Percentiles rank a stretch among this genome's conserved stretches.
Evolutionary conservation across 2,329 filamentous ascomycete genomes (phyloP).

Genomic region (Lasiodiplodia sp.): DNA sequence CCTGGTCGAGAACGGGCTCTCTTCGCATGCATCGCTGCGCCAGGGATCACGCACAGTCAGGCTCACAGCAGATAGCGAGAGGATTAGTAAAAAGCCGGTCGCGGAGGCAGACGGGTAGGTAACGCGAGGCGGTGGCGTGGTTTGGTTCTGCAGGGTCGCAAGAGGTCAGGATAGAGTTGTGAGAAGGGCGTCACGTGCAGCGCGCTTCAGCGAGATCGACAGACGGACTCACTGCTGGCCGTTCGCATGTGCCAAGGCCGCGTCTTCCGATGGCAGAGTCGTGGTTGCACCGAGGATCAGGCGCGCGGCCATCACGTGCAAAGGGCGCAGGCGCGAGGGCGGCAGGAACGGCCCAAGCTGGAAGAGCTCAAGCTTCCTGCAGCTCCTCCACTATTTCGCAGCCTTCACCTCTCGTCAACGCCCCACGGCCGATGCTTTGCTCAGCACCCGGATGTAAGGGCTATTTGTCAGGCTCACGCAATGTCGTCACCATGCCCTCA

Average conservation of each 20-base stretch:
- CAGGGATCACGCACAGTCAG: background rate
- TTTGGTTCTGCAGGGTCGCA: background rate
- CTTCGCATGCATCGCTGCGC: background rate
- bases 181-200: constrained; percentile 11
- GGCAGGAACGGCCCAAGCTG: background rate
- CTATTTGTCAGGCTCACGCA: constrained; percentile 26
- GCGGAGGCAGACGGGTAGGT: no score
- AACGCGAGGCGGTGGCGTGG: background rate
- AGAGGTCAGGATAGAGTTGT: constrained; percentile 23
- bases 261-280: background rate
- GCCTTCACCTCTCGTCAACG: background rate
- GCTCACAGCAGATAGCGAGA: background rate
- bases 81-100: no score
- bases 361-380: constrained; percentile 3
- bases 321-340: background rate
- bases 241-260: background rate
- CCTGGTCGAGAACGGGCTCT: background rate
- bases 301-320: constrained; percentile 14
- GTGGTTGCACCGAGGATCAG: background rate
- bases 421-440: background rate
- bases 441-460: background rate
- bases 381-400: background rate
- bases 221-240: background rate
- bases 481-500: constrained; percentile 27
- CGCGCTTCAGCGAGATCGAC: background rate